Percentiles rank a stretch among this genome's conserved stretches.
phyloP scores from a whole-genome alignment of 352 stramenopile species.

The Globisporangium sylvaticum region DNA sequence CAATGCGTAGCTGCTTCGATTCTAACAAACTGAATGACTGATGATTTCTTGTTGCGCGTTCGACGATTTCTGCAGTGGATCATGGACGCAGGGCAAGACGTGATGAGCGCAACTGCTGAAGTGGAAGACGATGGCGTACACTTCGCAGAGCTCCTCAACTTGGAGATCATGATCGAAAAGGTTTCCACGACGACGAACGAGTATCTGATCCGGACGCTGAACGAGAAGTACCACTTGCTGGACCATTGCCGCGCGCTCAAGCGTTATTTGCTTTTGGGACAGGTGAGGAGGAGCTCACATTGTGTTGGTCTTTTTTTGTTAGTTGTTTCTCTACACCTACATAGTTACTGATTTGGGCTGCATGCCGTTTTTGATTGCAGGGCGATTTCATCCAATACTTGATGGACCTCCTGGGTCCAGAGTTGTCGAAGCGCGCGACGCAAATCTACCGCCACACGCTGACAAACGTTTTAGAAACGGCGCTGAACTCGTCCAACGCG shows the following conservation, averaged over 20 bases:
- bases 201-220: conserved; percentile 89
- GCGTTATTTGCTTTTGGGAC: conserved; percentile 97
- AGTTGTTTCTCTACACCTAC: not conserved
- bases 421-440: conserved; percentile 86
- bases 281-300: conserved; percentile 41
- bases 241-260: conserved; percentile 96
- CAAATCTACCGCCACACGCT: conserved; percentile 96
- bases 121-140: conserved; percentile 53
- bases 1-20: not conserved
- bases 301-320: too few relatives aligned
- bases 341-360: too few relatives aligned
- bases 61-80: conserved; percentile 43
- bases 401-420: conserved; percentile 91
- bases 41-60: not conserved
- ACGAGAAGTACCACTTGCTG: conserved; percentile 92
- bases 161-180: conserved; percentile 77
- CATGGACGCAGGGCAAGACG: conserved; percentile 53
- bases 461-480: conserved; percentile 91
- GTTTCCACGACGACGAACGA: conserved; percentile 83
- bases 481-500: conserved; percentile 94
- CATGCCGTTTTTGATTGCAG: too few relatives aligned
- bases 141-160: conserved; percentile 63
- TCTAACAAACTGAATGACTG: conserved; percentile 1
- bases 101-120: conserved; percentile 39
- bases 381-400: conserved; percentile 97